phyloP scores from a whole-genome alignment of 1,139 yeast genomes.

The Geotrichum klebahnii region DNA sequence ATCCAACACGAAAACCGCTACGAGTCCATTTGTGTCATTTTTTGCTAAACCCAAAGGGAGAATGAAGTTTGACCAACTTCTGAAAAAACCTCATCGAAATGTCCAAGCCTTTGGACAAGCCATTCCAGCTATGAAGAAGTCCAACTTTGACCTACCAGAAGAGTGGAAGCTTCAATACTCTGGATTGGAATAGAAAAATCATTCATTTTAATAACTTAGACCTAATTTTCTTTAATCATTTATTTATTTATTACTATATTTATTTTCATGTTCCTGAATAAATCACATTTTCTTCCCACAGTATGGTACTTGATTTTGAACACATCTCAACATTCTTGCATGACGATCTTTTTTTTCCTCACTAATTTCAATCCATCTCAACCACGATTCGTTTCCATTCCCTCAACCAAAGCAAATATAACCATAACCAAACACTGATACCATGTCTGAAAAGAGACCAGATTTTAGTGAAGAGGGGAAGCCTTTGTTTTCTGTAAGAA shows the following conservation, averaged over 20 bases:
- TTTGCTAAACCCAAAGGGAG: constrained; percentile 24
- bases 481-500: constrained; percentile 7
- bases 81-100: constrained; percentile 23
- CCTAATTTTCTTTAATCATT: neutral
- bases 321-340: constrained; percentile 51
- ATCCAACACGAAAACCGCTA: neutral
- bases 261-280: too few species aligned
- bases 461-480: constrained; percentile 1
- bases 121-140: constrained; percentile 49
- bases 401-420: neutral
- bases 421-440: neutral
- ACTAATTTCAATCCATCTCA: neutral
- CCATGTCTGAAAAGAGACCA: constrained; percentile 6
- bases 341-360: neutral
- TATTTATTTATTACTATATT: constrained; percentile 1
- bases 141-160: constrained; percentile 72
- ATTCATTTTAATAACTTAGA: neutral
- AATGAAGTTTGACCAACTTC: constrained; percentile 28
- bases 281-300: too few species aligned
- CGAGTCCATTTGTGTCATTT: constrained; percentile 25
- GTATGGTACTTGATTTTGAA: constrained; percentile 38
- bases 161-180: constrained; percentile 52
- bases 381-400: neutral
- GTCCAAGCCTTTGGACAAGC: constrained; percentile 29
- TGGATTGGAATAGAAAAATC: neutral